These are phyloP conservation scores for Sarcodon sp. DNA, from an alignment of 768 basidiomycete genomes.

Conservation along the genomic window DNA sequence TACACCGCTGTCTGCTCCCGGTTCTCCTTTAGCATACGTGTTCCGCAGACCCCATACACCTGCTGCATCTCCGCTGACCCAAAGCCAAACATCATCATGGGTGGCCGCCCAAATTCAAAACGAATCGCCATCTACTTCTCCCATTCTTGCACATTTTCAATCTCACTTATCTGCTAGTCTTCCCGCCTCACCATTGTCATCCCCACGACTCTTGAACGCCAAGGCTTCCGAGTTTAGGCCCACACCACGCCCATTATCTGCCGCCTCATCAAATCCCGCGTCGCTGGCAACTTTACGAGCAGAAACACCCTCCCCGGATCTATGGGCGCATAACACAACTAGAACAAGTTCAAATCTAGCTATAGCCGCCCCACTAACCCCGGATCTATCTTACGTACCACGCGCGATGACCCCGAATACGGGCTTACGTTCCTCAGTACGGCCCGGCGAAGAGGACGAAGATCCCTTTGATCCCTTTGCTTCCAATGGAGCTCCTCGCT, in stretches of 20 bases:
- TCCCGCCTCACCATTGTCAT: conserved; percentile 74
- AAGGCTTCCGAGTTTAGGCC: conserved; percentile 88
- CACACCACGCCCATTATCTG: conserved; percentile 66
- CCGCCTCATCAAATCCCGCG: conserved; percentile 50
- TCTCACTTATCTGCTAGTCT: conserved; percentile 69
- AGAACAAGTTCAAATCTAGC: conserved; percentile 77
- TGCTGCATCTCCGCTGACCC: conserved; percentile 52
- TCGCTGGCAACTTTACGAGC: conserved; percentile 38
- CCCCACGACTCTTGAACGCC: conserved; percentile 77
- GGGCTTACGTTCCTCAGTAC: conserved; percentile 49
- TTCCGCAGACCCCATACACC: conserved; percentile 78
- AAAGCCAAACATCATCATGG: conserved; percentile 38
- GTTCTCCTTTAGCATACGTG: conserved; percentile 61
- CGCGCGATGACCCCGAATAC: conserved; percentile 61
- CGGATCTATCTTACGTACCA: conserved; percentile 41
- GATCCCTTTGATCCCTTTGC: conserved; percentile 78
- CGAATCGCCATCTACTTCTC: conserved; percentile 50
- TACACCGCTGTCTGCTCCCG: conserved; percentile 63
- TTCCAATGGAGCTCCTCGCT: conserved; percentile 30
- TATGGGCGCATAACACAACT: conserved; percentile 68
- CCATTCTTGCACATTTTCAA: conserved; percentile 44
- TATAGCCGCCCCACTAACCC: conserved; percentile 81
- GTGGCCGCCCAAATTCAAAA: conserved; percentile 31
- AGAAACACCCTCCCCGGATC: conserved; percentile 81
- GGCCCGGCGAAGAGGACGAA: conserved; percentile 47